Percentiles rank a stretch among this genome's conserved stretches.
phyloP scores from a whole-genome alignment of 768 basidiomycete genomes.

The Mycena vulgaris region DNA sequence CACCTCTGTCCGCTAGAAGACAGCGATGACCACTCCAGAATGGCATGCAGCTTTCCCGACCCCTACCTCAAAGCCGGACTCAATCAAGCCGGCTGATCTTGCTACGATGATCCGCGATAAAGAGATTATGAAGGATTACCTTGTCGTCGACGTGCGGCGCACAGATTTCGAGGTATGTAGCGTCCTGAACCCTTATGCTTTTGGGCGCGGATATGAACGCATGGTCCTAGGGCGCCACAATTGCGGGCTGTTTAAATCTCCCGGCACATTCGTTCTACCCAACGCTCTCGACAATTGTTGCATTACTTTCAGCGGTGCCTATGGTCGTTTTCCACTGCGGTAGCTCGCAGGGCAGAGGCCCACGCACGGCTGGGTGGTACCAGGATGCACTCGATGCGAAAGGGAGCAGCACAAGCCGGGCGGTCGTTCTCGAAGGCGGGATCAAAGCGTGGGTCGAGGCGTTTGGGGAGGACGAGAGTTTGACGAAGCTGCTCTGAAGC shows the following conservation, averaged over 20 bases:
- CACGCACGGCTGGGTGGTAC: slow-evolving; percentile 28
- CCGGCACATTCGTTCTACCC: slow-evolving; percentile 37
- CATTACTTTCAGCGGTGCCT: slow-evolving; percentile 14
- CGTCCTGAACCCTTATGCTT: neutral
- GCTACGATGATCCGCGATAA: slow-evolving; percentile 21
- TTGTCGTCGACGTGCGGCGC: slow-evolving; percentile 35
- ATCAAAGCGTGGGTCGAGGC: slow-evolving; percentile 28
- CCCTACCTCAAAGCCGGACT: slow-evolving; percentile 9
- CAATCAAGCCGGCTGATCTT: slow-evolving; percentile 23
- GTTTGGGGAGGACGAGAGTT: slow-evolving; percentile 20
- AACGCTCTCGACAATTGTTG: slow-evolving; percentile 28
- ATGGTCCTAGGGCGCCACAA: slow-evolving; percentile 11
- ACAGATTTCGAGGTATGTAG: slow-evolving; percentile 37
- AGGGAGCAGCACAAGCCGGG: slow-evolving; percentile 12
- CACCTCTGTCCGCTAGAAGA: neutral
- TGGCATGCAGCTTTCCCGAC: slow-evolving; percentile 34
- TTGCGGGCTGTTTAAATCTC: slow-evolving; percentile 32
- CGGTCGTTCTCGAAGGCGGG: slow-evolving; percentile 28
- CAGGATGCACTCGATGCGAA: slow-evolving; percentile 21
- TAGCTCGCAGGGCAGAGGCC: slow-evolving; percentile 26
- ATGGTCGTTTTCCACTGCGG: slow-evolving; percentile 35
- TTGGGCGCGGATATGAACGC: neutral
- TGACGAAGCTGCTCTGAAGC: slow-evolving; percentile 24
- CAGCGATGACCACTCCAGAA: slow-evolving; percentile 6
- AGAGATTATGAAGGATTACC: slow-evolving; percentile 31